phyloP scores from a whole-genome alignment of 148 eudicot species.

The Rhododendron griersonianum region DNA sequence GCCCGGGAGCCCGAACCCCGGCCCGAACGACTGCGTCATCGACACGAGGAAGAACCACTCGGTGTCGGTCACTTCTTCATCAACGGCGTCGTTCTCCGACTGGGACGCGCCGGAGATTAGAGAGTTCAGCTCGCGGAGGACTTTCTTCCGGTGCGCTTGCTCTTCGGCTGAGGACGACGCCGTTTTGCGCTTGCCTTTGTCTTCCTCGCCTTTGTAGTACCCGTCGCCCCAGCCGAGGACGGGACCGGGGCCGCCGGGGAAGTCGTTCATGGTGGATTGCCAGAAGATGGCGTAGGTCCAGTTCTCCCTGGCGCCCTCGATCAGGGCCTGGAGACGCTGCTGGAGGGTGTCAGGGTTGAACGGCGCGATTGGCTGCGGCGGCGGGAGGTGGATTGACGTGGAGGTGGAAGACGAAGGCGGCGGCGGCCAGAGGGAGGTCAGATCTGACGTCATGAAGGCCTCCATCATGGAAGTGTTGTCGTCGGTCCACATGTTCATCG shows the following conservation, averaged over 20 bases:
- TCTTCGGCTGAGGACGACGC: constrained; percentile 32
- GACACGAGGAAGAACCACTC: constrained; percentile 84
- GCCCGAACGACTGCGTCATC: constrained; percentile 61
- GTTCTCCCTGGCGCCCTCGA: constrained; percentile 42
- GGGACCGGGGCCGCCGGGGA: constrained; percentile 24
- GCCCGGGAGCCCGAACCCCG: constrained; percentile 68
- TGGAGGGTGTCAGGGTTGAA: constrained; percentile 67
- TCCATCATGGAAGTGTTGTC: constrained; percentile 39
- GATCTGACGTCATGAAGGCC: constrained; percentile 41
- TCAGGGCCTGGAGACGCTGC: constrained; percentile 60
- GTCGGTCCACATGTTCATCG: constrained; percentile 38
- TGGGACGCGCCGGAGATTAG: constrained; percentile 49
- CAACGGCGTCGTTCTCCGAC: constrained; percentile 29
- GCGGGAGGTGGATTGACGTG: not conserved
- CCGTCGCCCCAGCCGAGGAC: constrained; percentile 88
- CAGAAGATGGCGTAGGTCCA: constrained; percentile 99
- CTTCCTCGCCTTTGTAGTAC: constrained; percentile 63
- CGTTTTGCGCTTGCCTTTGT: not conserved
- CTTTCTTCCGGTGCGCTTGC: constrained; percentile 68
- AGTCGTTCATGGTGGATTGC: constrained; percentile 47
- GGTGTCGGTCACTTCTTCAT: constrained; percentile 75
- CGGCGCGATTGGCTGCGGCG: not conserved
- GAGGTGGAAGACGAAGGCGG: constrained; percentile 20
- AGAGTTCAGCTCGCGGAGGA: constrained; percentile 79
- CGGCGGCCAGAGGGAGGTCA: constrained; percentile 36